Evolutionary conservation across 768 basidiomycete genomes (phyloP), one percentile per base, ranked within the genome.

Genomic region (Suillus decipiens): DNA sequence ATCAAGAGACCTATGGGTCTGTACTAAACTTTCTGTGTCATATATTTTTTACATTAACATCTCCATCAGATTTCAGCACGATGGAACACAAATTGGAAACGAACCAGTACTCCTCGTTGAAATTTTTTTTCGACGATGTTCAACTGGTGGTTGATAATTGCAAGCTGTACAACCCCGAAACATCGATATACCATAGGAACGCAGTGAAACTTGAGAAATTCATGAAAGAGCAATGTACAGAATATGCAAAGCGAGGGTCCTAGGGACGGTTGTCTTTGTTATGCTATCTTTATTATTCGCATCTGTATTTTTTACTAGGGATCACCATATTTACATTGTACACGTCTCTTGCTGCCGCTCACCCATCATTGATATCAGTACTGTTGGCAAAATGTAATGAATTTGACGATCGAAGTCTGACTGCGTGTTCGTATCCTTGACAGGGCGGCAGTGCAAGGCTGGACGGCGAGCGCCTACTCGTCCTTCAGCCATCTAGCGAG

Each of bases 1-100:
- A 88, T 99, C 72, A 89, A 87, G 68, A 78, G 87, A 62, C 97
- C 97, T 3, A 99, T 99, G 96, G 95, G 95, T 95, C 67, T 63
- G 87, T 81, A 33, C 5, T 36, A 50, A 41, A n/a, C 36, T 33
- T 61, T 12, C 50, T 63, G 19, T 9, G 34, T 42, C 12, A 17
- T 43, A 31, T 17, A 62, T 24, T 63, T 3, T 31, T 60, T 47
- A 11, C 28, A 15, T 53, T 63, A 24, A 65, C 42, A 50, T 19
- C 36, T 19, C 34, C 34, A 31, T 50, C 69, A 97, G 95, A 98
- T 75, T 85, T 98, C 69, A 77, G 80, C 61, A 95, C 92, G 2
- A 96, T 99, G 86, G 86, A 89, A 67, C 82, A 89, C 72, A 99
- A 95, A 75, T 84, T 99, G n/a, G 89, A 93, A 41, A 86, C 82